Percentiles rank a stretch among this genome's conserved stretches.
These are phyloP conservation scores for Psilocybe sp. DNA, from an alignment of 768 basidiomycete genomes.

Conservation along the genomic window DNA sequence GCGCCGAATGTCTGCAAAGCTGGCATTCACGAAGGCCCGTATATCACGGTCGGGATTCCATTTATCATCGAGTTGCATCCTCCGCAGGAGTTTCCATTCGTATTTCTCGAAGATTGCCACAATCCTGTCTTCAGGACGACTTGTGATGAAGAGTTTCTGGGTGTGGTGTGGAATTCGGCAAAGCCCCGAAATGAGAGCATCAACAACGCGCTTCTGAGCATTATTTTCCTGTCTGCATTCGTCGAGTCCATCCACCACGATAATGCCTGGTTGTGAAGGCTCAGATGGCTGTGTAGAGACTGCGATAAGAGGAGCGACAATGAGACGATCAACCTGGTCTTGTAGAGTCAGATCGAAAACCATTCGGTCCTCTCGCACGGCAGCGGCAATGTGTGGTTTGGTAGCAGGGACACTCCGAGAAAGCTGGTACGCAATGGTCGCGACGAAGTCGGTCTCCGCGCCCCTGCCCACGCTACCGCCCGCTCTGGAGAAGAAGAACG, in stretches of 20 bases:
- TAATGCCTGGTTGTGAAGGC: not conserved
- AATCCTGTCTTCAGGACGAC: too few relatives aligned
- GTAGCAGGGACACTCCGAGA: not conserved
- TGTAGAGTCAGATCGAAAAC: not conserved
- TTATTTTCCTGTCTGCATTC: not conserved
- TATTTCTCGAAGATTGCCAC: too few relatives aligned
- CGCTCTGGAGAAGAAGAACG: not conserved
- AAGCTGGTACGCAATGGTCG: not conserved
- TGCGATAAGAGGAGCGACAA: not conserved
- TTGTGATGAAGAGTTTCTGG: not conserved
- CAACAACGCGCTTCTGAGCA: not conserved
- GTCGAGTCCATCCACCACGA: constrained; percentile 4
- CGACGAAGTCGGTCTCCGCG: not conserved
- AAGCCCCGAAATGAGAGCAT: not conserved
- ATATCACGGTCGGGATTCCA: too few relatives aligned
- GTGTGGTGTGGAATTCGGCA: not conserved
- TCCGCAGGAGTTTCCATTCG: too few relatives aligned
- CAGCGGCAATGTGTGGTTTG: too few relatives aligned
- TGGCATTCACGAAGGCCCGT: too few relatives aligned
- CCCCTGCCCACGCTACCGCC: not conserved
- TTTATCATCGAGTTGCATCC: too few relatives aligned
- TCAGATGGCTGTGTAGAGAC: too few relatives aligned
- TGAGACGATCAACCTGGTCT: not conserved
- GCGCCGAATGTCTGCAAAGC: too few relatives aligned
- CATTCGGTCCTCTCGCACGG: too few relatives aligned